Evolutionary conservation across 2,329 filamentous ascomycete species (phyloP).

Genomic region (Arthroderma sp.): DNA sequence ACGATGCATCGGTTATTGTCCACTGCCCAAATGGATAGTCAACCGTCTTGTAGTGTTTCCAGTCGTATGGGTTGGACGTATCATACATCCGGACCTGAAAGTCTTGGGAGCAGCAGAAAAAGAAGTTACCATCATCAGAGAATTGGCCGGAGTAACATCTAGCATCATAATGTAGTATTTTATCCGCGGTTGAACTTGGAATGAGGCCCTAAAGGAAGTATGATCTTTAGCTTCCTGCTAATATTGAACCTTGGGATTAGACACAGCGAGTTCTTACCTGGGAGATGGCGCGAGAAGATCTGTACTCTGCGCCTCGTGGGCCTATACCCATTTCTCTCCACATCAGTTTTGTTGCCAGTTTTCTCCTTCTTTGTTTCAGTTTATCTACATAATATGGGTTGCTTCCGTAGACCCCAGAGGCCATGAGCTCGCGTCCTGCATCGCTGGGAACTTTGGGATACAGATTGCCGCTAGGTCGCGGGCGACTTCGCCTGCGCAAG

Average conservation of each 20-base stretch:
- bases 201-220: slow-evolving; percentile 49
- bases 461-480: slow-evolving; percentile 33
- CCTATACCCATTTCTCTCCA: slow-evolving; percentile 70
- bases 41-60: slow-evolving; percentile 90
- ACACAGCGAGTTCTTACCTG: slow-evolving; percentile 38
- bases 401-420: slow-evolving; percentile 64
- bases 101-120: slow-evolving; percentile 83
- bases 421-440: slow-evolving; percentile 65
- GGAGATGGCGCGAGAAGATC: slow-evolving; percentile 53
- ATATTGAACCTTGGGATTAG: too few species aligned
- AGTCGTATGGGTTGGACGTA: slow-evolving; percentile 86
- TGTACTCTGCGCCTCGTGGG: slow-evolving; percentile 42
- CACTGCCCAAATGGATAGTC: slow-evolving; percentile 76
- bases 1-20: slow-evolving; percentile 87
- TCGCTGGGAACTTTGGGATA: slow-evolving; percentile 80
- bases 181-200: slow-evolving; percentile 63
- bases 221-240: too few species aligned
- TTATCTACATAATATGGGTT: slow-evolving; percentile 44
- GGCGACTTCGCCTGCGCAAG: slow-evolving; percentile 34
- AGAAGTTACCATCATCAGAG: slow-evolving; percentile 93
- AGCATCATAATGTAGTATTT: slow-evolving; percentile 73
- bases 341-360: slow-evolving; percentile 56
- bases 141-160: slow-evolving; percentile 94
- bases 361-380: slow-evolving; percentile 43
- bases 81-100: slow-evolving; percentile 96